Percentiles rank a stretch among this genome's conserved stretches.
phyloP scores from a whole-genome alignment of 306 rosid species.

The Begonia fuchsioides region DNA sequence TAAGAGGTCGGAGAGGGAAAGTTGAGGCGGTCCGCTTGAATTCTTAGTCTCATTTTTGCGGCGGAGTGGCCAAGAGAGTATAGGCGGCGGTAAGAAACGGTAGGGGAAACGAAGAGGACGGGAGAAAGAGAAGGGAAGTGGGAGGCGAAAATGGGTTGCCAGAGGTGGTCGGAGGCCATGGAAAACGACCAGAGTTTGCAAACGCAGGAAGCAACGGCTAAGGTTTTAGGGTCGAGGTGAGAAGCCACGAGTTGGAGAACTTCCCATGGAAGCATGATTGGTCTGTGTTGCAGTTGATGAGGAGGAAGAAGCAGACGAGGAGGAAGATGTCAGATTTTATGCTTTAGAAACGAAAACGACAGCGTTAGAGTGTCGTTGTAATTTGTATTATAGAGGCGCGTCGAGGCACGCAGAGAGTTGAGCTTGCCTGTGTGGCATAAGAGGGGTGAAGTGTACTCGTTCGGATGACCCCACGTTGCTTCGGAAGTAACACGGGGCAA shows the following conservation, averaged over 20 bases:
- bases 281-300: neutral
- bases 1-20: conserved; percentile 26
- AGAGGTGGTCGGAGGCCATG: conserved; percentile 46
- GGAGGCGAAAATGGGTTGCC: conserved; percentile 33
- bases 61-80: conserved; percentile 23
- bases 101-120: too few species aligned
- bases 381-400: too few species aligned
- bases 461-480: too few species aligned
- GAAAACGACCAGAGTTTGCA: conserved; percentile 42
- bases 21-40: conserved; percentile 11
- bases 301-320: neutral
- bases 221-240: conserved; percentile 42
- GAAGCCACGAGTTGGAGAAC: conserved; percentile 27
- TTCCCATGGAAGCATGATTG: conserved; percentile 29
- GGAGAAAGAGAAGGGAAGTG: conserved; percentile 35
- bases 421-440: too few species aligned
- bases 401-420: too few species aligned
- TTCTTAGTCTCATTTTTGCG: conserved; percentile 15
- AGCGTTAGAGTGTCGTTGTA: too few species aligned
- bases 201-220: conserved; percentile 46
- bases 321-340: too few species aligned
- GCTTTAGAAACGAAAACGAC: too few species aligned
- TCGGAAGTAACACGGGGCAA: too few species aligned
- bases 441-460: too few species aligned
- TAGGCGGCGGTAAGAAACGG: conserved; percentile 26